These are phyloP conservation scores for Trichomonas vaginalis DNA, from an alignment of 208 protist genomes.

Conservation along the genomic window DNA sequence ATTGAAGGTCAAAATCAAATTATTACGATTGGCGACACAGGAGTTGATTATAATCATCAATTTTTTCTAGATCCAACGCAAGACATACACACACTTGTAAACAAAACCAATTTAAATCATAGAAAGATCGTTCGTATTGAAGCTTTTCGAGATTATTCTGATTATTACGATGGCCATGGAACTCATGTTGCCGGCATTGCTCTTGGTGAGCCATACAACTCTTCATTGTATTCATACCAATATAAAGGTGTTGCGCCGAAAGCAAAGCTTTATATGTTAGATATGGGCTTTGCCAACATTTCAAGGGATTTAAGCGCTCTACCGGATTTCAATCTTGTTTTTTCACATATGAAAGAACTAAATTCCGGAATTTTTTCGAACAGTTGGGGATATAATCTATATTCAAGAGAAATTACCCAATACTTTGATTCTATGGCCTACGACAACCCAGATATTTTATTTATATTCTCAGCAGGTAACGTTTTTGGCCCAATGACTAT, in stretches of 20 bases:
- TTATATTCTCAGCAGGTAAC: background rate
- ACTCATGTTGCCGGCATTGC: background rate
- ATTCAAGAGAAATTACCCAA: background rate
- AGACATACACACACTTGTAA: background rate
- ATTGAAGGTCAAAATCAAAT: background rate
- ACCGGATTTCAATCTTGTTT: background rate
- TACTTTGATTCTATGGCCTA: background rate
- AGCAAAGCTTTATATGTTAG: background rate
- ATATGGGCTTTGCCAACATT: background rate
- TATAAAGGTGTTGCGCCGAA: background rate
- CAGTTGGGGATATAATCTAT: background rate
- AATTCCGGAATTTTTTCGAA: background rate
- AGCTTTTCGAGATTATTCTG: background rate
- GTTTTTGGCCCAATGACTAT: background rate
- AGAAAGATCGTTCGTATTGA: background rate
- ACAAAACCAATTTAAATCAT: background rate
- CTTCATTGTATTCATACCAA: background rate
- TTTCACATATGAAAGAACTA: background rate
- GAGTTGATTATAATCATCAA: background rate
- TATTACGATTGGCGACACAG: background rate
- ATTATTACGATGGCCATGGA: background rate
- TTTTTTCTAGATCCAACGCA: background rate
- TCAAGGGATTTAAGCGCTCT: background rate
- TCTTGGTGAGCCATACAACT: background rate
- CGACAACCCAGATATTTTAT: background rate